Base-by-base conservation (phyloP, 257 asterid species). In the Cinchona pubescens region DNA sequence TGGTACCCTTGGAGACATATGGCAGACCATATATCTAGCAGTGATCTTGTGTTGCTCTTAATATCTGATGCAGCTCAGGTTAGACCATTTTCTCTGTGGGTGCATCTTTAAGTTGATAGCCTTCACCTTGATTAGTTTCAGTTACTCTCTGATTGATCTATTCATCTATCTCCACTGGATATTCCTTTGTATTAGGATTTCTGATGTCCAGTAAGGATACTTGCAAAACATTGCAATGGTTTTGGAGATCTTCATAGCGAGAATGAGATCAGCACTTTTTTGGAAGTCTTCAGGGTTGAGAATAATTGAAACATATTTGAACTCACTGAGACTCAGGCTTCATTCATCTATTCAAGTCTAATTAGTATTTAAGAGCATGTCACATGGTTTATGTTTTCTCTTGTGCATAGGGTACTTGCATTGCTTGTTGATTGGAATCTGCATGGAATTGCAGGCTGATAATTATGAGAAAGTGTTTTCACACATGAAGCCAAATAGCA, bases 21-120 rank as follows among this genome's bases (percentile, higher is more conserved):
- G 84, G 77, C 97, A 94, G 79, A 94, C 98, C 30, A 67, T 94
- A n/a, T n/a, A 72, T 88, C 98, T 66, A 80, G 93, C 79, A 94
- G 98, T 74, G 97, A 94, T 79, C 80, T 94, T 74, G 98, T 94
- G 83, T 83, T 94, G 77, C 93, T 92, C 67, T 84, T 94, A 83
- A 94, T 94, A 76, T 92, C 98, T 67, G 98, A 94, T 83, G 84
- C 97, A 14, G 98, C 98, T 78, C 98, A 94, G 97, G 98, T 92
- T 76, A 45, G 86, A n/a, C n/a, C n/a, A n/a, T n/a, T n/a, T n/a
- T n/a, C n/a, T n/a, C n/a, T n/a, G n/a, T n/a, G n/a, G n/a, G n/a
- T n/a, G n/a, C n/a, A n/a, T n/a, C n/a, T n/a, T n/a, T n/a, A n/a
- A n/a, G n/a, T n/a, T n/a, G n/a, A n/a, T n/a, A n/a, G n/a, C n/a